Evolutionary conservation across 805 yeast species (phyloP), one percentile per base, ranked within the genome.

Genomic region (Pichia californica): DNA sequence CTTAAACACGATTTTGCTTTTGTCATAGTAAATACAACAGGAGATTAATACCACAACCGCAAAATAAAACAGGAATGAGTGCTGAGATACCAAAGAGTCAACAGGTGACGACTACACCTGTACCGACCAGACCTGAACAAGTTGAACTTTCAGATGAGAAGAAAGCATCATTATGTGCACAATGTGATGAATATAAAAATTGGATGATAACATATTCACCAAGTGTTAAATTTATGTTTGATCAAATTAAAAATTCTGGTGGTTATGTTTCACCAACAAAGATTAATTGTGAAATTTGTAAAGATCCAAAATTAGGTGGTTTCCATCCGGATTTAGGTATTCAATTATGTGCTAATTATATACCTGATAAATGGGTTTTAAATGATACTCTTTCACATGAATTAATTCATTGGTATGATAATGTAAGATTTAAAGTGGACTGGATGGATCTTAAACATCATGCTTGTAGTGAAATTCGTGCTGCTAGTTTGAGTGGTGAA

Each of bases 381-480:
- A 97, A 91, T 58, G 98, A 93, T 56, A 86, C 95, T 0, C 65
- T 93, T 49, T 74, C 97, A 2, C 99, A 93, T 59, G 99, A 93
- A 59, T 70, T 93, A 61, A 79, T 93, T 28, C 99, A 93, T 63
- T 93, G 88, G 49, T 93, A 87, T 63, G 99, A 93, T 64, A 81
- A 88, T 57, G 69, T 86, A 51, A 83, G 88, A 61, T 93, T 93
- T 69, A 70, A 87, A 43, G 88, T 93, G 2, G 87, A 93, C 62
- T 84, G 96, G 83, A 57, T 73, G 44, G 78, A 91, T 62, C 67
- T 93, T 57, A 77, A 79, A 56, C 99, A 93, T 58, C 98, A 91
- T 59, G 99, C 99, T 1, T 93, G 99, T 62, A 82, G 97, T 1
- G 99, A 93, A 62, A 87, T 93, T 40, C 72, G 99, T 47, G 99